A percentile compares a stretch with the other conserved stretches of the same genome.
Evolutionary conservation across 768 basidiomycete species (phyloP).

Genomic region (Psilocybe azurescens): DNA sequence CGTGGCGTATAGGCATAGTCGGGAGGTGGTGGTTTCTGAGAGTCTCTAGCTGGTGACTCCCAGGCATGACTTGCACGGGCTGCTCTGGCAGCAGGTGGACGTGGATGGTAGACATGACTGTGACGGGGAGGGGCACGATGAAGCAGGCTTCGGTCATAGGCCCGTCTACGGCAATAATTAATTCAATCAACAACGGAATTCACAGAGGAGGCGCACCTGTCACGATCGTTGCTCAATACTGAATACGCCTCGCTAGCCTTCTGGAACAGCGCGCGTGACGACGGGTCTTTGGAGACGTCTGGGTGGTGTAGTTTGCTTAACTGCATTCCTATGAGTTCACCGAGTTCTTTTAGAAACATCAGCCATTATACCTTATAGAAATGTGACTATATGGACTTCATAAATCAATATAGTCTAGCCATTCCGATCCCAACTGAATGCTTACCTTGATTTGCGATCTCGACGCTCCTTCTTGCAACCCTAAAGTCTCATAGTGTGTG

Average conservation of each 20-base stretch:
- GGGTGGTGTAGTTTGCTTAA: slow-evolving; percentile 55
- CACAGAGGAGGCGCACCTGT: slow-evolving; percentile 33
- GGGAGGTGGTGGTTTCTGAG: slow-evolving; percentile 26
- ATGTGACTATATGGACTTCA: slow-evolving; percentile 20
- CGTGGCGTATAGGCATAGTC: slow-evolving; percentile 27
- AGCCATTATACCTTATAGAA: slow-evolving; percentile 23
- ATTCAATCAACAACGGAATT: neutral
- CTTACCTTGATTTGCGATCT: slow-evolving; percentile 28
- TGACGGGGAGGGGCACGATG: slow-evolving; percentile 26
- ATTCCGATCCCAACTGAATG: neutral
- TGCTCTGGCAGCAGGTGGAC: slow-evolving; percentile 30
- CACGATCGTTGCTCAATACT: slow-evolving; percentile 48
- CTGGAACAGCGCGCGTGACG: slow-evolving; percentile 42
- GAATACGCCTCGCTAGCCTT: slow-evolving; percentile 51
- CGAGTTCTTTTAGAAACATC: neutral
- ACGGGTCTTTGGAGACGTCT: slow-evolving; percentile 49
- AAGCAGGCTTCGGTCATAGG: slow-evolving; percentile 48
- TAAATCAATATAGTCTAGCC: neutral
- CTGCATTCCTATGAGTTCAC: slow-evolving; percentile 23
- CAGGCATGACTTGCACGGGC: slow-evolving; percentile 47
- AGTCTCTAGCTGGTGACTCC: slow-evolving; percentile 34
- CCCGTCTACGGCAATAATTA: slow-evolving; percentile 33
- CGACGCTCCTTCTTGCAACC: slow-evolving; percentile 21
- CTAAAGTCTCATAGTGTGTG: slow-evolving; percentile 25
- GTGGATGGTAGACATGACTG: slow-evolving; percentile 25